phyloP scores from a whole-genome alignment of 805 yeast species.

The Starmerella roubikii region DNA sequence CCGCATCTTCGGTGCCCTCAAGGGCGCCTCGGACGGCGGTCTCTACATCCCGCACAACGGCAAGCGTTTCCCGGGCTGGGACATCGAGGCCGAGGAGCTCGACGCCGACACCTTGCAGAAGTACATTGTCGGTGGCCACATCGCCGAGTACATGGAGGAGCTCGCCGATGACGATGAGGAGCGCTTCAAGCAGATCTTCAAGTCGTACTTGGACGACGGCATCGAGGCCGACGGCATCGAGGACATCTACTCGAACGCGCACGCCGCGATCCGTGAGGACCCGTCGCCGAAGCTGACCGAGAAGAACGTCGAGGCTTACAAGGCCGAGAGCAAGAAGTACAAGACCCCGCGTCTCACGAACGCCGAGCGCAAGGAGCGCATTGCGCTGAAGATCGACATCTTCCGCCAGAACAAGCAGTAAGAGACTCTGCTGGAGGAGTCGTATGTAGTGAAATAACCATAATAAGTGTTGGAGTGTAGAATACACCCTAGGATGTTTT shows the following conservation, averaged over 20 bases:
- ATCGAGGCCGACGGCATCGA: constrained; percentile 93
- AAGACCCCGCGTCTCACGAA: constrained; percentile 74
- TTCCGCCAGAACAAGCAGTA: constrained; percentile 27
- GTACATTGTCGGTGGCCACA: constrained; percentile 99
- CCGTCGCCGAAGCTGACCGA: constrained; percentile 82
- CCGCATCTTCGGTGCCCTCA: constrained; percentile 96
- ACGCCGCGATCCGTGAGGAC: constrained; percentile 90
- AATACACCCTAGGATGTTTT: no score
- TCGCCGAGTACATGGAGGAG: constrained; percentile 99
- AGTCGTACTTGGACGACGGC: constrained; percentile 91
- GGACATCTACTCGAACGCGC: constrained; percentile 91
- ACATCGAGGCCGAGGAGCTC: constrained; percentile 94
- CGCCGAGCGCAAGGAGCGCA: constrained; percentile 79
- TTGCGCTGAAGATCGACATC: constrained; percentile 89
- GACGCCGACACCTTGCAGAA: constrained; percentile 95
- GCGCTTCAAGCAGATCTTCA: constrained; percentile 92
- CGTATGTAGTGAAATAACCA: background rate
- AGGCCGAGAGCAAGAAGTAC: constrained; percentile 92
- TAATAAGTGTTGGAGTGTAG: no score
- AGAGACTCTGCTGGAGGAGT: no score
- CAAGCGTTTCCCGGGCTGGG: constrained; percentile 99
- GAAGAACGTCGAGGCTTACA: constrained; percentile 95
- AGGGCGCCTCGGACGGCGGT: constrained; percentile 99
- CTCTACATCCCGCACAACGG: constrained; percentile 97
- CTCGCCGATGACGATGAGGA: constrained; percentile 99